Evolutionary conservation across 176 grass and related monocot genomes (phyloP).

Genomic region (Musa schizocarpa): DNA sequence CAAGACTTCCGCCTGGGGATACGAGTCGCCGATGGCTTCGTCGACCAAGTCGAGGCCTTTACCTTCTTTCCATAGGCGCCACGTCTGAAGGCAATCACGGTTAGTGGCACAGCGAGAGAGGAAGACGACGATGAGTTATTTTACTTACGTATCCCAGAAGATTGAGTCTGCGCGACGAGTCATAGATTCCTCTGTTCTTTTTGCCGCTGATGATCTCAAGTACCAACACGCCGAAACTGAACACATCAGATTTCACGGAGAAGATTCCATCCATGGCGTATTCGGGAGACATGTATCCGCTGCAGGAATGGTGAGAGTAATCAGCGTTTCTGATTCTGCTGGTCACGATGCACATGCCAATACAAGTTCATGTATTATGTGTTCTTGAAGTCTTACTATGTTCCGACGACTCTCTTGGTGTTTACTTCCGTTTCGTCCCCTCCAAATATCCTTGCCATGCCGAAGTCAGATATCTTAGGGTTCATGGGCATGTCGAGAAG

Average conservation of each 20-base stretch:
- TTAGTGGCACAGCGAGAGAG: too few species aligned
- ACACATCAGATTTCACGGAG: conserved; percentile 14
- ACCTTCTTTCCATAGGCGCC: conserved; percentile 26
- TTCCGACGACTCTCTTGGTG: conserved; percentile 19
- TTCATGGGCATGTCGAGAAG: not conserved
- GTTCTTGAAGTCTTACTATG: conserved; percentile 73
- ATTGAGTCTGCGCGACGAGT: conserved; percentile 30
- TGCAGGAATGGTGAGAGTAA: too few species aligned
- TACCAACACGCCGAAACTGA: conserved; percentile 53
- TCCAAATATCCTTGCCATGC: too few species aligned
- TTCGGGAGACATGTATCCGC: too few species aligned
- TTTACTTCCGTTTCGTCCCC: too few species aligned
- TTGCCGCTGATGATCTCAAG: conserved; percentile 26
- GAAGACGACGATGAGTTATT: too few species aligned
- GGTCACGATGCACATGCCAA: too few species aligned
- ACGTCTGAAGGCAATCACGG: conserved; percentile 18
- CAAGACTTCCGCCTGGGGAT: not conserved
- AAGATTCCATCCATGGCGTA: too few species aligned
- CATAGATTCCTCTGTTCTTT: not conserved
- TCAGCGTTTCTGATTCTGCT: too few species aligned
- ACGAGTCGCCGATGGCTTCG: conserved; percentile 12
- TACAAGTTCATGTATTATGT: conserved; percentile 12
- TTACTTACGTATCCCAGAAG: conserved; percentile 50
- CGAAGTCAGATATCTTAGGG: conserved; percentile 21
- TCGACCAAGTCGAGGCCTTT: conserved; percentile 24